Base-by-base conservation (phyloP, 2,329 filamentous ascomycete genomes). In the Penicillium sp. region DNA sequence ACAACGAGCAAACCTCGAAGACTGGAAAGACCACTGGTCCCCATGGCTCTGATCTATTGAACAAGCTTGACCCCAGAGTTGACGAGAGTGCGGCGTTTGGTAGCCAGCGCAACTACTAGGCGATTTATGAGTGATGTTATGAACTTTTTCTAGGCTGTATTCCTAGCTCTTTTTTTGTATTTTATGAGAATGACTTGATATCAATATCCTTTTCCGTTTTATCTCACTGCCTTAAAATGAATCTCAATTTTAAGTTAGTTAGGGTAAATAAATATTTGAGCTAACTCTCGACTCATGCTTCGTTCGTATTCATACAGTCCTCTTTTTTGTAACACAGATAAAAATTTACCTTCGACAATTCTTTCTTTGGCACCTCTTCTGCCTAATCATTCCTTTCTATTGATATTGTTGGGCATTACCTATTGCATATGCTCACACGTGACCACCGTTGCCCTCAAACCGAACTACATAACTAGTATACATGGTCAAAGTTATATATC, bases 11-110 rank as follows among this genome's bases (percentile, higher is more conserved):
- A 15, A 53, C 41, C 21, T 59, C 34, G 10, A 55, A 31, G 16
- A 43, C 53, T n/a, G 45, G 50, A n/a, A 60, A 49, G 29, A 55
- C 53, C 4, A 53, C 66, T 39, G 79, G 80, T 13, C 75, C 77
- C 8, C 79, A 83, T 67, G 66, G 57, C 55, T 76, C 72, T 19
- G 76, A 77, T 40, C 8, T 74, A 2, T 71, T 75, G 25, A 85
- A 84, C 70, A 78, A 80, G 49, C 57, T 66, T 39, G 64, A 66
- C 40, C 62, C 62, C 5, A 55, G 61, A 3, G 59, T 64, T 19
- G 49, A 53, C 3, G 56, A 62, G 25, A 58, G 61, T 15, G 48
- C 45, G 9, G 8, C 50, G 3, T 16, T 41, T 21, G 25, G 36
- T 33, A 52, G 59, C 38, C 59, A 66, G 50, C 62, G 64, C 45